A percentile compares a stretch with the other conserved stretches of the same genome.
Conservation (phyloP, 2,329 filamentous ascomycete genomes). For the Alternaria longipes region DNA sequence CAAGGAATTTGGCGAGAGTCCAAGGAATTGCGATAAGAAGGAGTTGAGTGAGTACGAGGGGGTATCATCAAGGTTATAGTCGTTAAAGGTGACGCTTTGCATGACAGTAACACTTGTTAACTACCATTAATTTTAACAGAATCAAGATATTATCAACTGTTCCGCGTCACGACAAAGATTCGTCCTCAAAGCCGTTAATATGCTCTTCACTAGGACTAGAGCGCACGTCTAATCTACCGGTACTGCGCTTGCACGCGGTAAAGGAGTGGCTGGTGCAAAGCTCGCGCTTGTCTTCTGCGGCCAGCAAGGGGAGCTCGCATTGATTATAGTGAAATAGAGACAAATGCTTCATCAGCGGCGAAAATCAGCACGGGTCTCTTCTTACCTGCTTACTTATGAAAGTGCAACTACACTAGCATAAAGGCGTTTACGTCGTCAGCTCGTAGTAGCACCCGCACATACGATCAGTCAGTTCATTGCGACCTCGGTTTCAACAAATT, state of each 20-base stretch:
- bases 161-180: too few species aligned
- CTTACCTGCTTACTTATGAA: neutral
- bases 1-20: constrained; percentile 32
- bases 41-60: constrained; percentile 28
- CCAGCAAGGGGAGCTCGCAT: neutral
- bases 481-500: neutral
- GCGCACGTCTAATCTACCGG: neutral
- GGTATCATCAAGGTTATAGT: constrained; percentile 5
- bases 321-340: neutral
- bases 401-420: neutral
- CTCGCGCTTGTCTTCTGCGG: neutral
- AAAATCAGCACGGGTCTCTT: too few species aligned
- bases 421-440: neutral
- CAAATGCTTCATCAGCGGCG: neutral
- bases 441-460: neutral
- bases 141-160: too few species aligned
- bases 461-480: neutral
- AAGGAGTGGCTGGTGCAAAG: neutral
- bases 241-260: neutral
- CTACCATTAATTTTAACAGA: neutral
- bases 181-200: too few species aligned
- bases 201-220: too few species aligned
- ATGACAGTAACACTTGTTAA: neutral
- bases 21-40: constrained; percentile 14
- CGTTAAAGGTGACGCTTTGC: neutral